Evolutionary conservation across 2,329 filamentous ascomycete species (phyloP).

Genomic region (Chrysoporthe deuterocubensis): DNA sequence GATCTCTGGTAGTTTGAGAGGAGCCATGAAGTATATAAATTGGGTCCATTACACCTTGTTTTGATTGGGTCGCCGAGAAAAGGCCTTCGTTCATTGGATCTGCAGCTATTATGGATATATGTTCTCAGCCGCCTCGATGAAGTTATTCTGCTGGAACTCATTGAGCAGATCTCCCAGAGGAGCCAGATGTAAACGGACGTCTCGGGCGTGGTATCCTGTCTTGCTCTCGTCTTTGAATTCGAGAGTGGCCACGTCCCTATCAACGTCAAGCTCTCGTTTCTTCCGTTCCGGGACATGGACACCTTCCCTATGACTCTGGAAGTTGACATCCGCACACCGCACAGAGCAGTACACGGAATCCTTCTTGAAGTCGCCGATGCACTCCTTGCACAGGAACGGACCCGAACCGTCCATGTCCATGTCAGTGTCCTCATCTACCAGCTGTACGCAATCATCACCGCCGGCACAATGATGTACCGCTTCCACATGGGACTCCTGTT

Average conservation of each 20-base stretch:
- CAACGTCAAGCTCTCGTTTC: conserved; percentile 14
- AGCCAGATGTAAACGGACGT: conserved; percentile 31
- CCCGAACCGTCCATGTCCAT: conserved; percentile 29
- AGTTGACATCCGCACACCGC: conserved; percentile 38
- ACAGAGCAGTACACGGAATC: conserved; percentile 38
- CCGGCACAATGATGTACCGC: conserved; percentile 34
- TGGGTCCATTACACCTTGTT: neutral
- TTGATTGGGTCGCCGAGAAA: neutral
- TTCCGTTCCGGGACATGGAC: conserved; percentile 37
- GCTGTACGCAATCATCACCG: conserved; percentile 33
- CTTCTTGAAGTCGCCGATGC: conserved; percentile 35
- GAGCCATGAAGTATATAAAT: neutral
- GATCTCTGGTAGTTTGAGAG: neutral
- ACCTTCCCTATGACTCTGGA: conserved; percentile 39
- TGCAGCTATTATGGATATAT: neutral
- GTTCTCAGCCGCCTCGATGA: conserved; percentile 14
- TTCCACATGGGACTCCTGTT: conserved; percentile 33
- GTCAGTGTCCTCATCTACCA: conserved; percentile 31
- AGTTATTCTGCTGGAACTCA: conserved; percentile 28
- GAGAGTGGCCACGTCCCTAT: conserved; percentile 30
- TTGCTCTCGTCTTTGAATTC: conserved; percentile 24
- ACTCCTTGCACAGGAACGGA: conserved; percentile 40
- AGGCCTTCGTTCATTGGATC: neutral
- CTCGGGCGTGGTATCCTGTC: conserved; percentile 31
- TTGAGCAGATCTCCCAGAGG: conserved; percentile 29